Conservation (phyloP, 495 filamentous ascomycete species). For the Talaromyces stipitatus region DNA sequence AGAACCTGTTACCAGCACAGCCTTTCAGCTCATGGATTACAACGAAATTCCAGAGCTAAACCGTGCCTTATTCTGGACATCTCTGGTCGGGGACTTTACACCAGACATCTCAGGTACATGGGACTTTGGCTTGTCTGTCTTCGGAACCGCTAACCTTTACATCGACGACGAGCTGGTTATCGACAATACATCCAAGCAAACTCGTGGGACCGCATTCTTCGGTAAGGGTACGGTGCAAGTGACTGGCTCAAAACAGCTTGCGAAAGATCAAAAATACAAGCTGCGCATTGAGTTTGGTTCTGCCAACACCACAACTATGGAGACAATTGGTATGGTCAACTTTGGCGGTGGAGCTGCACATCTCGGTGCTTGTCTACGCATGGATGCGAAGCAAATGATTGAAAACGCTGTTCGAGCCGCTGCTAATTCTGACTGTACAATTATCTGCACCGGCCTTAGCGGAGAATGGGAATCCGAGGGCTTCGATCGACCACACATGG, state of each 20-base stretch:
- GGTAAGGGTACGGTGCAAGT: constrained; percentile 51
- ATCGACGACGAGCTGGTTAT: constrained; percentile 60
- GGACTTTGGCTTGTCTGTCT: constrained; percentile 62
- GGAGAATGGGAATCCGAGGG: constrained; percentile 83
- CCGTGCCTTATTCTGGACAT: not conserved
- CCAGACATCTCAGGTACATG: constrained; percentile 54
- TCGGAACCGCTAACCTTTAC: constrained; percentile 61
- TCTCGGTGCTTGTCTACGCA: not conserved
- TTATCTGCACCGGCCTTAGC: constrained; percentile 70
- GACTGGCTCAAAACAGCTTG: constrained; percentile 39
- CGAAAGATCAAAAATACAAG: constrained; percentile 47
- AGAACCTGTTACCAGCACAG: not conserved
- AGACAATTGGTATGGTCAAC: constrained; percentile 38
- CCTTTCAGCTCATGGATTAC: constrained; percentile 49
- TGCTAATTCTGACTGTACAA: constrained; percentile 54
- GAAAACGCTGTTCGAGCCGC: constrained; percentile 53
- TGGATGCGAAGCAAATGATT: constrained; percentile 16
- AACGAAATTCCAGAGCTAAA: constrained; percentile 36
- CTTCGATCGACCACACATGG: constrained; percentile 69
- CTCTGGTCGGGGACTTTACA: constrained; percentile 47
- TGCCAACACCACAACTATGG: constrained; percentile 52
- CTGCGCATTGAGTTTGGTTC: constrained; percentile 57
- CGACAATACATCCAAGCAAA: constrained; percentile 52
- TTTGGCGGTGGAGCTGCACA: constrained; percentile 55
- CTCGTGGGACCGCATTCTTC: constrained; percentile 48